phyloP scores from a whole-genome alignment of 768 basidiomycete species.

The Termitomyces sp. region DNA sequence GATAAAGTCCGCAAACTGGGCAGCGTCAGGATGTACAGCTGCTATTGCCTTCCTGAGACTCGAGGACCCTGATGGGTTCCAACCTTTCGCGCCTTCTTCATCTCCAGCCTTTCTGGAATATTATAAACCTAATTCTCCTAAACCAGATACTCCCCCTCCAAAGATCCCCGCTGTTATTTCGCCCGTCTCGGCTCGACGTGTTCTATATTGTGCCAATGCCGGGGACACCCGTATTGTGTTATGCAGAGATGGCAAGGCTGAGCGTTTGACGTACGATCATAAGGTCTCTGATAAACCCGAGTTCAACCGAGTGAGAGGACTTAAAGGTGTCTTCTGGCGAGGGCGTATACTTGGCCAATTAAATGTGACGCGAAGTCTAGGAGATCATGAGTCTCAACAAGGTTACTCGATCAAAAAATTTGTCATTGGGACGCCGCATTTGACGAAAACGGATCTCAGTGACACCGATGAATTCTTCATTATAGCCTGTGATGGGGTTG shows the following conservation, averaged over 20 bases:
- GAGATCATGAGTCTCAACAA: slow-evolving; percentile 17
- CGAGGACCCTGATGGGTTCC: slow-evolving; percentile 11
- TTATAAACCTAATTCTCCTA: slow-evolving; percentile 5
- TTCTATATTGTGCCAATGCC: slow-evolving; percentile 15
- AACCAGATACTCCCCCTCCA: background rate
- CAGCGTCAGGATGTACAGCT: slow-evolving; percentile 18
- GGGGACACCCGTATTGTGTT: slow-evolving; percentile 16
- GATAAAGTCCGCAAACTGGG: slow-evolving; percentile 13
- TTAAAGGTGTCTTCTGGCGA: slow-evolving; percentile 16
- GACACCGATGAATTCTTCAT: slow-evolving; percentile 15
- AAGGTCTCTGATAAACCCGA: slow-evolving; percentile 13
- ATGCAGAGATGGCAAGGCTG: slow-evolving; percentile 11
- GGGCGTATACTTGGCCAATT: slow-evolving; percentile 17
- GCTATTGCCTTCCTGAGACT: slow-evolving; percentile 16
- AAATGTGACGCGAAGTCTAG: slow-evolving; percentile 16
- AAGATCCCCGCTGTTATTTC: background rate
- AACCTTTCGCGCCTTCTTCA: slow-evolving; percentile 6
- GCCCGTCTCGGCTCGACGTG: slow-evolving; percentile 9
- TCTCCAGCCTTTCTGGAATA: slow-evolving; percentile 4
- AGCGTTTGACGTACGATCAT: slow-evolving; percentile 17
- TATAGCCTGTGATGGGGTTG: slow-evolving; percentile 16
- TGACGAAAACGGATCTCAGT: slow-evolving; percentile 4
- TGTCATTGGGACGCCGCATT: slow-evolving; percentile 13
- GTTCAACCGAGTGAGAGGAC: slow-evolving; percentile 13
- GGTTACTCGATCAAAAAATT: slow-evolving; percentile 18